phyloP scores from a whole-genome alignment of 495 filamentous ascomycete genomes.

The Aspergillus ostianus region DNA sequence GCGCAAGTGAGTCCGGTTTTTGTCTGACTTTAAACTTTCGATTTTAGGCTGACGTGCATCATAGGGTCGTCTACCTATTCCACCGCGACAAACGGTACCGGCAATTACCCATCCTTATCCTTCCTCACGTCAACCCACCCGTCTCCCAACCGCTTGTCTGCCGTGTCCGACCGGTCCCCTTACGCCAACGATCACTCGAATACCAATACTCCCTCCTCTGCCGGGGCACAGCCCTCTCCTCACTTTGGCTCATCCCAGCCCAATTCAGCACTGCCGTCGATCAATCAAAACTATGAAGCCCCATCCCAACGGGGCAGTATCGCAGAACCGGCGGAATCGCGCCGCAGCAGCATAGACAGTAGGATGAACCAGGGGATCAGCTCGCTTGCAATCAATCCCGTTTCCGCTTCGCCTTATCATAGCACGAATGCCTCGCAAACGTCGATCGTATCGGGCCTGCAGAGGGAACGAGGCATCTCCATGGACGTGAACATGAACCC shows the following conservation, averaged over 20 bases:
- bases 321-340: constrained; percentile 52
- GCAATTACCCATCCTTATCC: constrained; percentile 49
- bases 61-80: constrained; percentile 57
- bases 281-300: constrained; percentile 52
- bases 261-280: constrained; percentile 43
- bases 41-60: constrained; percentile 13
- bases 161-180: constrained; percentile 47
- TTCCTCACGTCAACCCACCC: constrained; percentile 52
- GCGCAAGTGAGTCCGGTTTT: constrained; percentile 39
- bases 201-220: constrained; percentile 45
- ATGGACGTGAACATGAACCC: constrained; percentile 47
- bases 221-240: constrained; percentile 46
- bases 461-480: constrained; percentile 52
- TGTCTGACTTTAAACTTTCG: constrained; percentile 19
- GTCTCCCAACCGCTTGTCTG: constrained; percentile 47
- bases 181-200: constrained; percentile 41
- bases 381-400: constrained; percentile 61
- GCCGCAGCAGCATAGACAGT: constrained; percentile 77
- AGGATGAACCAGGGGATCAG: constrained; percentile 69
- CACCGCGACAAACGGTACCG: constrained; percentile 46
- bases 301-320: constrained; percentile 47
- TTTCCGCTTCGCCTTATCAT: constrained; percentile 61
- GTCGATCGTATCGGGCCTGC: constrained; percentile 65
- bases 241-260: constrained; percentile 42
- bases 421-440: constrained; percentile 75